phyloP scores from a whole-genome alignment of 179 eudicot genomes.

The Amaranthus tricolor region DNA sequence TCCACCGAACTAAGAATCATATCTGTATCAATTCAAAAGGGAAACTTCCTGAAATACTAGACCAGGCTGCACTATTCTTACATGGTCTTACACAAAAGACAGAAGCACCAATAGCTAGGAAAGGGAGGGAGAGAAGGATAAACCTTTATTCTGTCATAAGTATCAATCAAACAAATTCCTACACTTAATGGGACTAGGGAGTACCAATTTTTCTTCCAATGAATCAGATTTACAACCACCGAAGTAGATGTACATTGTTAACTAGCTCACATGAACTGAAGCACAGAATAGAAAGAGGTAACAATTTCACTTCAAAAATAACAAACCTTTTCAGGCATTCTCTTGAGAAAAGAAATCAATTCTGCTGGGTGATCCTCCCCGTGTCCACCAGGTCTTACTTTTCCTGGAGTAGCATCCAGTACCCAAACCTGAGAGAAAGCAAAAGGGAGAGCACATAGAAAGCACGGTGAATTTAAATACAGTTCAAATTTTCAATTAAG shows the following conservation, averaged over 20 bases:
- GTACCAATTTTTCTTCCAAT: constrained; percentile 1
- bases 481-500: not conserved
- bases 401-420: constrained; percentile 93
- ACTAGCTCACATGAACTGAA: not conserved
- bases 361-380: constrained; percentile 92
- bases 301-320: not conserved
- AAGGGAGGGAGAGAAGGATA: not conserved
- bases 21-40: too few relatives aligned
- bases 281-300: not conserved
- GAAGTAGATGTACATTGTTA: not conserved
- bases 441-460: constrained; percentile 1
- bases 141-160: not conserved
- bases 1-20: too few relatives aligned
- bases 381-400: constrained; percentile 78
- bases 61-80: too few relatives aligned
- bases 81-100: not conserved
- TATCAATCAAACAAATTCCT: too few relatives aligned
- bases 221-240: not conserved
- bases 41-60: too few relatives aligned
- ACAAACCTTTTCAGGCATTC: constrained; percentile 69
- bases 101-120: not conserved
- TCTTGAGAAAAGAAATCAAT: constrained; percentile 62
- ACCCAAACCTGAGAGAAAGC: constrained; percentile 66
- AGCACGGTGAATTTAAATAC: not conserved
- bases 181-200: not conserved